These are phyloP conservation scores for Phytophthora rubi DNA, from an alignment of 352 stramenopile genomes.

Conservation along the genomic window DNA sequence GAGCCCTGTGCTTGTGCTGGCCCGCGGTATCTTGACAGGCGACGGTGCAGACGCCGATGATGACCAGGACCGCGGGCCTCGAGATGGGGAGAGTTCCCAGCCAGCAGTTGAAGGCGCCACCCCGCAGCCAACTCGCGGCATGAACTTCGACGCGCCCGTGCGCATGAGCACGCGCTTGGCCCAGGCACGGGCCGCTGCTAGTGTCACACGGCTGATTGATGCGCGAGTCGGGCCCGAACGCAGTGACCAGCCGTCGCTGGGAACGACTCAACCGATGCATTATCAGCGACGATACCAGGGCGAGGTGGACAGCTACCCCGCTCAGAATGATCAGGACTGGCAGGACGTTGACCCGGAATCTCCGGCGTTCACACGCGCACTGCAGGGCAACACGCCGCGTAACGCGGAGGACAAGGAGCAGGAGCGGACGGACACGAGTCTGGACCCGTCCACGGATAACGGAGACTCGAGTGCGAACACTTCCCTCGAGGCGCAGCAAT, in stretches of 20 bases:
- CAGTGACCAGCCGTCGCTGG: neutral
- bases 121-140: slow-evolving; percentile 2
- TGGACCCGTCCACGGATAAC: slow-evolving; percentile 15
- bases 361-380: neutral
- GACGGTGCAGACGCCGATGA: slow-evolving; percentile 2
- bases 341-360: slow-evolving; percentile 15
- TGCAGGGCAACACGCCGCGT: neutral
- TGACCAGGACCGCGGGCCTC: neutral
- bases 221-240: neutral
- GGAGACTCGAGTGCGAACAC: slow-evolving; percentile 14
- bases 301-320: neutral
- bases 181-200: neutral
- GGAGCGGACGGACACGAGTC: slow-evolving; percentile 10
- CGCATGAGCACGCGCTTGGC: neutral
- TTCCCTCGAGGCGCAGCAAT: slow-evolving; percentile 20
- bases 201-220: neutral
- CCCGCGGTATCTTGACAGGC: slow-evolving; percentile 13
- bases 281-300: neutral
- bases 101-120: neutral
- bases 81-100: neutral
- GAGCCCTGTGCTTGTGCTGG: slow-evolving; percentile 14
- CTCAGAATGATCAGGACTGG: neutral
- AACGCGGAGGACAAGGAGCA: slow-evolving; percentile 7
- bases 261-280: neutral
- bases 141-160: slow-evolving; percentile 11